These are phyloP conservation scores for Spongospora subterranea DNA, from an alignment of 208 protist genomes.

Conservation along the genomic window DNA sequence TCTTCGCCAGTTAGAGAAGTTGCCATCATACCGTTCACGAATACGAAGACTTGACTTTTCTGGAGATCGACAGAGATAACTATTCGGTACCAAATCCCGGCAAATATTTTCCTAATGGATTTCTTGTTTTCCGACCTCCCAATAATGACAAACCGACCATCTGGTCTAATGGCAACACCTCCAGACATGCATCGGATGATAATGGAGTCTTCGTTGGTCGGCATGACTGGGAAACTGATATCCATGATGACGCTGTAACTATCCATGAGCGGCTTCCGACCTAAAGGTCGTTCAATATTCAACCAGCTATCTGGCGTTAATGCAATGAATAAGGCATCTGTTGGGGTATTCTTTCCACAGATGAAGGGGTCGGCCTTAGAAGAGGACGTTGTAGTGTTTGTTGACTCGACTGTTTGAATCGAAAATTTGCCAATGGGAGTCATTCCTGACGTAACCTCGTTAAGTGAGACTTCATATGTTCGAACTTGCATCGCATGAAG, in stretches of 20 bases:
- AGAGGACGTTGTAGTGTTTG: background rate
- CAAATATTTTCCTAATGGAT: background rate
- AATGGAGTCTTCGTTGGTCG: background rate
- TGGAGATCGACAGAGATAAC: slow-evolving; percentile 30
- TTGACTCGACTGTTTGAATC: background rate
- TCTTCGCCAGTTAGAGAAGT: slow-evolving; percentile 7
- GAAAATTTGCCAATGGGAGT: background rate
- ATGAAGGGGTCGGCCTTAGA: background rate
- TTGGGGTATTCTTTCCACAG: background rate
- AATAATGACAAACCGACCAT: background rate
- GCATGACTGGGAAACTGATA: slow-evolving; percentile 17
- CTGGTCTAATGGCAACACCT: background rate
- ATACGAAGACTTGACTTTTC: slow-evolving; percentile 46
- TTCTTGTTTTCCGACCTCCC: background rate
- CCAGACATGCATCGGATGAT: background rate
- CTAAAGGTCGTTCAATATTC: background rate
- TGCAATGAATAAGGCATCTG: background rate
- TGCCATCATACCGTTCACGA: slow-evolving; percentile 49
- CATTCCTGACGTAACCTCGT: background rate
- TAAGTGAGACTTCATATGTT: background rate
- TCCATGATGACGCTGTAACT: slow-evolving; percentile 60
- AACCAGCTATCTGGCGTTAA: background rate
- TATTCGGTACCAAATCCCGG: slow-evolving; percentile 30
- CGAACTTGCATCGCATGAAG: slow-evolving; percentile 13
- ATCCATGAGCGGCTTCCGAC: slow-evolving; percentile 52